A percentile compares a stretch with the other conserved stretches of the same genome.
Evolutionary conservation across 1,284 basidiomycete species (phyloP).

Genomic region (Trametes sp.): DNA sequence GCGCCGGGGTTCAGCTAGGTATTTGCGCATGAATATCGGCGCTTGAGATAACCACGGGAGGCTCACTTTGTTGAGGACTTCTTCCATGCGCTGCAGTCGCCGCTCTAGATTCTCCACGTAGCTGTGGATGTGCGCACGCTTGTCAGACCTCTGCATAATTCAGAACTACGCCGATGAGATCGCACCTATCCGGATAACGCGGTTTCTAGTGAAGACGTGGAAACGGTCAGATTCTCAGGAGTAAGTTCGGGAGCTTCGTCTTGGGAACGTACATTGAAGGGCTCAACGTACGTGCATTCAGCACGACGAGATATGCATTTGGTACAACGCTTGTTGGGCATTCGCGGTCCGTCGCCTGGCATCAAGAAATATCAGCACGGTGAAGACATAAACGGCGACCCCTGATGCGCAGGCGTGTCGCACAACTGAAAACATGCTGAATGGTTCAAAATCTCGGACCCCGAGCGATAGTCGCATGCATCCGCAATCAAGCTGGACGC

Average conservation of each 20-base stretch:
- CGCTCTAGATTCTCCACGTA: slow-evolving; percentile 78
- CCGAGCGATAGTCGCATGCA: no score
- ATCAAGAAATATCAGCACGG: no score
- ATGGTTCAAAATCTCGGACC: background rate
- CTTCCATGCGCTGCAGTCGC: slow-evolving; percentile 77
- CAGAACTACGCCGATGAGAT: background rate
- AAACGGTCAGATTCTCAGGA: background rate
- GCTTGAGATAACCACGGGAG: background rate
- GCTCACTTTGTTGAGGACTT: slow-evolving; percentile 62
- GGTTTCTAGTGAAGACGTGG: slow-evolving; percentile 63
- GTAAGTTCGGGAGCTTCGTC: background rate
- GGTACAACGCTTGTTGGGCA: slow-evolving; percentile 74
- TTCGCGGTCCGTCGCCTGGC: slow-evolving; percentile 45
- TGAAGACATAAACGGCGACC: no score
- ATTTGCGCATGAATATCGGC: background rate
- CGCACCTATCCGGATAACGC: slow-evolving; percentile 84
- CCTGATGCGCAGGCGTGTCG: no score
- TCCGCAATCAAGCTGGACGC: no score
- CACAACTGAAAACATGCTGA: no score
- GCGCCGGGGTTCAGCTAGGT: slow-evolving; percentile 62
- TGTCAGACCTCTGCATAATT: no score
- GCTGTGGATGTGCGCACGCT: slow-evolving; percentile 40
- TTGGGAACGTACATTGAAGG: slow-evolving; percentile 61
- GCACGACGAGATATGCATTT: slow-evolving; percentile 77
- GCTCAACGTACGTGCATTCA: slow-evolving; percentile 81